A percentile compares a stretch with the other conserved stretches of the same genome.
These are phyloP conservation scores for Pachyrhizus erosus DNA, from an alignment of 306 rosid species.

Conservation along the genomic window DNA sequence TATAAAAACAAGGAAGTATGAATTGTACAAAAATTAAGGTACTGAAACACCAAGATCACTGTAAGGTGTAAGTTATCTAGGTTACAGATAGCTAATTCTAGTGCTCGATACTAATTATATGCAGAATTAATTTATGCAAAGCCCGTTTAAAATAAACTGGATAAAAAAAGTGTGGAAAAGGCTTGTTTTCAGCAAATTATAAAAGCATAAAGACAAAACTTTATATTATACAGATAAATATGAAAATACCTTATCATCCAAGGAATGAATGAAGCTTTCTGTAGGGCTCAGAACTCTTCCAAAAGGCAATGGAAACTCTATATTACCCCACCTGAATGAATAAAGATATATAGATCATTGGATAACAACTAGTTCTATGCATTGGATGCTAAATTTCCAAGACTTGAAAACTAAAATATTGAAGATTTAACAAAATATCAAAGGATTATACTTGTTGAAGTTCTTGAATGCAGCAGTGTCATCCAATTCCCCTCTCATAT, in stretches of 20 bases:
- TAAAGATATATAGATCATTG: conserved; percentile 18
- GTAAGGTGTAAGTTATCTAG: not conserved
- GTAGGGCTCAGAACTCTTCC: conserved; percentile 79
- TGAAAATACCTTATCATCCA: conserved; percentile 79
- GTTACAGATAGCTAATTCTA: not conserved
- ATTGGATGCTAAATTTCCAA: conserved; percentile 22
- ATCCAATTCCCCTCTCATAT: conserved; percentile 93
- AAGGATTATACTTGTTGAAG: conserved; percentile 67
- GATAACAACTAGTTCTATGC: conserved; percentile 28
- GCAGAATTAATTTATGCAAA: not conserved
- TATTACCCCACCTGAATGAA: conserved; percentile 70
- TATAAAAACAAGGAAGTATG: conserved; percentile 6
- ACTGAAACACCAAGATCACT: not conserved
- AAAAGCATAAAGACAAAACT: not conserved
- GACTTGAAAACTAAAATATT: conserved; percentile 29
- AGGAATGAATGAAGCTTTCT: conserved; percentile 73
- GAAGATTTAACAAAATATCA: conserved; percentile 3
- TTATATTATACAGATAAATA: not conserved
- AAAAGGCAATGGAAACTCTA: conserved; percentile 89
- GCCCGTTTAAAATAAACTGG: not conserved
- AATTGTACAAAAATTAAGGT: not conserved
- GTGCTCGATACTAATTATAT: not conserved
- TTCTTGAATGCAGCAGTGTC: conserved; percentile 92
- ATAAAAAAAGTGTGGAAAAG: not conserved
- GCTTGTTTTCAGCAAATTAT: conserved; percentile 30